Percentiles rank a stretch among this genome's conserved stretches.
These are phyloP conservation scores for Claviceps lovelessii DNA, from an alignment of 2,329 filamentous ascomycete species.

Conservation along the genomic window DNA sequence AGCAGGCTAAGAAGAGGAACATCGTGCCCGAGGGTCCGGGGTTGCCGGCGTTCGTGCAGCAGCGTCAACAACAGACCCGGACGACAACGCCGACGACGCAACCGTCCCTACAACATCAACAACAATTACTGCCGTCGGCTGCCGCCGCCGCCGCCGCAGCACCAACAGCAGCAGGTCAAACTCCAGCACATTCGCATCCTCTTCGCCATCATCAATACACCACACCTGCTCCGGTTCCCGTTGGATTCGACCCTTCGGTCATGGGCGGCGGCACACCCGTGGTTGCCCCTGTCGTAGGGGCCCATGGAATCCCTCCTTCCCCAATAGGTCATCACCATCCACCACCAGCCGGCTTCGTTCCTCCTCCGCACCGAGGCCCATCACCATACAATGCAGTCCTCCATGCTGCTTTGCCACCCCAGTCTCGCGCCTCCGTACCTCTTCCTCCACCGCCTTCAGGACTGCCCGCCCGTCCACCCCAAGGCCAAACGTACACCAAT, in stretches of 20 bases:
- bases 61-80: slow-evolving; percentile 24
- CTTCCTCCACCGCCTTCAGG: slow-evolving; percentile 36
- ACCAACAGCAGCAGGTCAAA: slow-evolving; percentile 1
- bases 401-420: slow-evolving; percentile 9
- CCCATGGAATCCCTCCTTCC: slow-evolving; percentile 11
- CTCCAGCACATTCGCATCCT: slow-evolving; percentile 13
- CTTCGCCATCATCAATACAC: slow-evolving; percentile 10
- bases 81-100: neutral
- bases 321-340: slow-evolving; percentile 8
- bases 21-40: slow-evolving; percentile 69
- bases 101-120: slow-evolving; percentile 4
- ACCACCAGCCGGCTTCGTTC: slow-evolving; percentile 24
- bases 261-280: slow-evolving; percentile 12
- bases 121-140: slow-evolving; percentile 6
- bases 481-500: slow-evolving; percentile 31
- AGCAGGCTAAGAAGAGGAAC: slow-evolving; percentile 87
- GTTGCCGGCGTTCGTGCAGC: slow-evolving; percentile 58
- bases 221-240: slow-evolving; percentile 10
- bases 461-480: slow-evolving; percentile 35
- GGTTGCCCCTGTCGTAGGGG: neutral
- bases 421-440: slow-evolving; percentile 17
- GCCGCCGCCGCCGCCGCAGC: slow-evolving; percentile 8
- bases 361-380: slow-evolving; percentile 17
- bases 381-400: slow-evolving; percentile 19
- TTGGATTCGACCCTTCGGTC: slow-evolving; percentile 23